Base-by-base conservation (phyloP, 148 eudicot species). In the Gaultheria prostrata region DNA sequence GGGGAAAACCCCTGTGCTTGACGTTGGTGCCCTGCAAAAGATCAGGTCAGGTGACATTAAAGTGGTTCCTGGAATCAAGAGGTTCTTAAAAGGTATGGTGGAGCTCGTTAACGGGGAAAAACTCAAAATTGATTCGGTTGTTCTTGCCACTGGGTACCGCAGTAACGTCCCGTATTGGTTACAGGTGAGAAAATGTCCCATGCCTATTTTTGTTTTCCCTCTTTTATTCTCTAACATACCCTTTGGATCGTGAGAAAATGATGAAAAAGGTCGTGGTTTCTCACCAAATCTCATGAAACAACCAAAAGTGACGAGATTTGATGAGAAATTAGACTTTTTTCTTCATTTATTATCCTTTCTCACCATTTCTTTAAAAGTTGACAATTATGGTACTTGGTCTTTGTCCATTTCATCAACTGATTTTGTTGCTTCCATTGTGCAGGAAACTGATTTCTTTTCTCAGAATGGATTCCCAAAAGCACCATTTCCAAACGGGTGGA, bases 81-180 rank as follows among this genome's bases (percentile, higher is more conserved):
- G 76, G 79, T 94, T 94, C 69, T 77, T 71, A 0, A 11, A 70
- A 14, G 85, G 83, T 11, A 80, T 76, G 13, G 98, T 93, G 0
- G 90, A 93, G 83, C 91, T 96, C 11, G 87, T 87, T 8, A 87
- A 89, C 53, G 98, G 99, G 1, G 83, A 89, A 4, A 82, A 65
- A 15, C 85, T 93, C 9, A 91, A 86, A 20, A 78, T 96, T 17
- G 94, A 96, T 73, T 86, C 97, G 0, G 95, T 96, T 4, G 85
- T 96, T 78, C 73, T 96, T 28, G 98, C 99, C 6, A 94, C 99
- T 7, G 99, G 99, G 2, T 96, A 94, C 56, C 83, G 93, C 57
- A 96, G 99, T 91, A 96, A 94, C 85, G 95, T 96, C 20, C 99
- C 99, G 24, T 92, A 84, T 70, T 96, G 98, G 99, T 94, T 96